Evolutionary conservation across 2,329 filamentous ascomycete species (phyloP).

Genomic region (Cryphonectria japonica): DNA sequence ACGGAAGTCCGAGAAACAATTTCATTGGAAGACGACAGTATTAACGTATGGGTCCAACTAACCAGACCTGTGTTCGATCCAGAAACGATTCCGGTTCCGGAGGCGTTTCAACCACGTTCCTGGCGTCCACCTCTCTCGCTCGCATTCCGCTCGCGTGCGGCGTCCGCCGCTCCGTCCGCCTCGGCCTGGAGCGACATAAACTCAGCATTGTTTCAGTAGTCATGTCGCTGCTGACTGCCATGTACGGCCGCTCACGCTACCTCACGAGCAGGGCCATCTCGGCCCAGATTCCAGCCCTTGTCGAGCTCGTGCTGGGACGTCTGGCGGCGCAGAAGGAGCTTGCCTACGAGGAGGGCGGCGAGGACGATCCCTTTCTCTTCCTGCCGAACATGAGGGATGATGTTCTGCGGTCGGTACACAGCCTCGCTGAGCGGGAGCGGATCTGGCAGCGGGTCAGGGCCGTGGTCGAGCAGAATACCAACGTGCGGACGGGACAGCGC

Average conservation of each 20-base stretch:
- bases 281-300: conserved; percentile 78
- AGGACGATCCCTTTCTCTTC: conserved; percentile 81
- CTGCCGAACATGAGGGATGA: conserved; percentile 91
- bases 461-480: conserved; percentile 92
- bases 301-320: conserved; percentile 81
- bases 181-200: conserved; percentile 85
- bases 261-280: conserved; percentile 66
- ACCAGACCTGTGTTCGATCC: conserved; percentile 77
- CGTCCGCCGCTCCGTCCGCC: conserved; percentile 75
- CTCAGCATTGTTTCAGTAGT: conserved; percentile 75
- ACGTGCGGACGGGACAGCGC: conserved; percentile 78
- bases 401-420: conserved; percentile 81
- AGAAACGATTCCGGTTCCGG: conserved; percentile 71
- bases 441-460: conserved; percentile 83
- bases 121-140: conserved; percentile 89
- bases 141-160: conserved; percentile 85
- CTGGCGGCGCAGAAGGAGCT: conserved; percentile 82
- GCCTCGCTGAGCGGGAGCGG: conserved; percentile 72
- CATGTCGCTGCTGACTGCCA: conserved; percentile 48
- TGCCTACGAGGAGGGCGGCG: conserved; percentile 68
- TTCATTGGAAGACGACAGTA: conserved; percentile 35
- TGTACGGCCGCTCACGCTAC: conserved; percentile 69
- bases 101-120: conserved; percentile 62
- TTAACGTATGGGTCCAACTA: conserved; percentile 64
- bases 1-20: conserved; percentile 31